phyloP scores from a whole-genome alignment of 805 yeast species.

The Candida tibetensis region DNA sequence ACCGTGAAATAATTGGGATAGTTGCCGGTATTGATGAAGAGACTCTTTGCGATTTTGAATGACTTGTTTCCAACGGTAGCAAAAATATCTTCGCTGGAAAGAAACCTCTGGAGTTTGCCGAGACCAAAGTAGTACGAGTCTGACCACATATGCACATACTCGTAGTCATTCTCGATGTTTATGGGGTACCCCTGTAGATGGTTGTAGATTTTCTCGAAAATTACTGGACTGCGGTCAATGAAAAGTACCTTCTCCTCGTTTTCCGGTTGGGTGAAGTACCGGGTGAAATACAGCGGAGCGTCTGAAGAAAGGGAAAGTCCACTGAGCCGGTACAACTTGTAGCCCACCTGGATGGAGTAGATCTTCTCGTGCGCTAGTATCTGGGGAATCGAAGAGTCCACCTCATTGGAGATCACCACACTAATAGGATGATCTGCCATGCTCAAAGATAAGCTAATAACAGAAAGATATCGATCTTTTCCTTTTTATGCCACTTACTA shows the following conservation, averaged over 20 bases:
- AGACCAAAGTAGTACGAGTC: conserved; percentile 75
- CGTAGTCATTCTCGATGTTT: conserved; percentile 55
- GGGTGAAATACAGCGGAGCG: conserved; percentile 85
- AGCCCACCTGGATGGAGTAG: conserved; percentile 71
- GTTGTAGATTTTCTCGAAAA: conserved; percentile 61
- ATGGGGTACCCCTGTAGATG: conserved; percentile 84
- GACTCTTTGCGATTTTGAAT: conserved; percentile 56
- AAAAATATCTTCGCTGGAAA: conserved; percentile 55
- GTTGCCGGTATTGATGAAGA: conserved; percentile 64
- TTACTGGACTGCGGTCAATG: conserved; percentile 71
- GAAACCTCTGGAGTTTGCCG: conserved; percentile 47
- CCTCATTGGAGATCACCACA: conserved; percentile 19
- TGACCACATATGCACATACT: conserved; percentile 57
- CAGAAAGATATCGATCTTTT: too few species aligned
- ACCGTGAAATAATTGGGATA: conserved; percentile 74
- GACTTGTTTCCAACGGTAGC: conserved; percentile 56
- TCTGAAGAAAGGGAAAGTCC: conserved; percentile 87
- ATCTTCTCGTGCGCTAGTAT: conserved; percentile 67
- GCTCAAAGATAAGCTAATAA: too few species aligned
- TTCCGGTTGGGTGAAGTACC: conserved; percentile 49
- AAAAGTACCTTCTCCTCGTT: conserved; percentile 47
- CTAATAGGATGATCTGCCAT: conserved; percentile 5
- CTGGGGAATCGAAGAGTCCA: conserved; percentile 45
- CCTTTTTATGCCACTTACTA: too few species aligned
- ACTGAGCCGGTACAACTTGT: conserved; percentile 56